Evolutionary conservation across 192 early-diverging fungal genomes (phyloP), one percentile per base, ranked within the genome.

Genomic region (Coemansia javaensis): DNA sequence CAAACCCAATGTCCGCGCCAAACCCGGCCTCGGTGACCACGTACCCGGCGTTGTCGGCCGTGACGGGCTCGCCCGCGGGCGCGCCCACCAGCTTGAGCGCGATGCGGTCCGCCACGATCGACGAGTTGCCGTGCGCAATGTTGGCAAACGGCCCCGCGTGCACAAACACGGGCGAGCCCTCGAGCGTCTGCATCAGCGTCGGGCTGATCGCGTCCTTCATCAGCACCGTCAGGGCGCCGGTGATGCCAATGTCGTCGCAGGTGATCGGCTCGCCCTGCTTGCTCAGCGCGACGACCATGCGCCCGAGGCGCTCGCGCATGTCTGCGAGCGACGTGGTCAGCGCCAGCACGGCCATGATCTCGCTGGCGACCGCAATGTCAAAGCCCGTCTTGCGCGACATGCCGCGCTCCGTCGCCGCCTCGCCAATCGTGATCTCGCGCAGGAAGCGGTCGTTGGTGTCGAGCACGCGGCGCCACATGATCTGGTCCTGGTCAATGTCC

Each of bases 111-210:
- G 96, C 90, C 22, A 99, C 70, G 30, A 99, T 87, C 3, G 92
- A 95, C 24, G 85, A 90, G 75, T 99, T 99, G 32, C 96, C 96
- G 53, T 95, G 92, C 0, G 96, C 96, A 78, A 99, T 99, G 77
- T 99, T 99, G 68, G 96, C 96, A 61, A 99, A 99, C 2, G 96
- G 96, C 10, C 96, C 96, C 14, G 96, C 96, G 51, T 99, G 96
- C 6, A 99, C 94, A 77, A 99, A 87, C 22, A 97, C 91, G 2
- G 96, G 96, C 8, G 94, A 97, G 20, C 96, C 96, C 70, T 99
- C 96, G n/a, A 99, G 78, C 1, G 96, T 96, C 74, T 99, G 96
- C 96, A 99, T 96, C 70, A 99, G 63, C 47, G 91, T 99, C 17
- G 96, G 96, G 63, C 91, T 97, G 60, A 99, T 91, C 33, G 96